phyloP scores from a whole-genome alignment of 192 early-diverging fungal genomes.

The Backusella luteola region DNA sequence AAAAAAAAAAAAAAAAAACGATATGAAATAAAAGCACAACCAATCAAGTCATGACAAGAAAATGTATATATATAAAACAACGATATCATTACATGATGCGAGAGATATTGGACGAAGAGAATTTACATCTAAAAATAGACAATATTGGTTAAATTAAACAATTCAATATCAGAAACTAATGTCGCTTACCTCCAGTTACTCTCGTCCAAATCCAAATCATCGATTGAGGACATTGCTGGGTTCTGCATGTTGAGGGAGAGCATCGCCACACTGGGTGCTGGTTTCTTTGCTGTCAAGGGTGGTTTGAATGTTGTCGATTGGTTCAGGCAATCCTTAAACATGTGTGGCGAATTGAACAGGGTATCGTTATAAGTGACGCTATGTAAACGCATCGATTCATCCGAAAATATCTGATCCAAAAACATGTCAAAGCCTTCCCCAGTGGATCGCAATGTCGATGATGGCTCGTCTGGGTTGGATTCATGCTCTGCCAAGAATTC shows the following conservation, averaged over 20 bases:
- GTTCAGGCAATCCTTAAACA: conserved; percentile 1
- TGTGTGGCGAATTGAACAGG: conserved; percentile 17
- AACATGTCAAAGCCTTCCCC: background rate
- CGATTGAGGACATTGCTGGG: background rate
- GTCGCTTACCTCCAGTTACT: background rate
- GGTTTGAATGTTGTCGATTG: background rate
- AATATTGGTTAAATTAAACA: background rate
- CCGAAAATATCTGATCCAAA: background rate
- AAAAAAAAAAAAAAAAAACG: background rate
- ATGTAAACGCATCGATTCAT: background rate
- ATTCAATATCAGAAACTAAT: background rate
- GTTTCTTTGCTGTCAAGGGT: background rate
- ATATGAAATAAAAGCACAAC: background rate
- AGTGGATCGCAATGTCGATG: background rate
- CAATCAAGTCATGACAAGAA: conserved; percentile 4
- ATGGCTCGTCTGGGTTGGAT: background rate
- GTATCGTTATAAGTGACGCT: conserved; percentile 12
- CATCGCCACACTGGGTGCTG: background rate
- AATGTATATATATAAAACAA: background rate
- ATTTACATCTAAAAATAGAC: conserved; percentile 13
- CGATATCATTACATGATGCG: conserved; percentile 8
- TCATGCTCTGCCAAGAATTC: conserved; percentile 29
- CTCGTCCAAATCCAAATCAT: background rate
- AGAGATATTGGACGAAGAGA: conserved; percentile 28
- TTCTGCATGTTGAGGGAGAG: background rate